Evolutionary conservation across 1,139 yeast genomes (phyloP).

Genomic region (Lodderomyces elongisporus): DNA sequence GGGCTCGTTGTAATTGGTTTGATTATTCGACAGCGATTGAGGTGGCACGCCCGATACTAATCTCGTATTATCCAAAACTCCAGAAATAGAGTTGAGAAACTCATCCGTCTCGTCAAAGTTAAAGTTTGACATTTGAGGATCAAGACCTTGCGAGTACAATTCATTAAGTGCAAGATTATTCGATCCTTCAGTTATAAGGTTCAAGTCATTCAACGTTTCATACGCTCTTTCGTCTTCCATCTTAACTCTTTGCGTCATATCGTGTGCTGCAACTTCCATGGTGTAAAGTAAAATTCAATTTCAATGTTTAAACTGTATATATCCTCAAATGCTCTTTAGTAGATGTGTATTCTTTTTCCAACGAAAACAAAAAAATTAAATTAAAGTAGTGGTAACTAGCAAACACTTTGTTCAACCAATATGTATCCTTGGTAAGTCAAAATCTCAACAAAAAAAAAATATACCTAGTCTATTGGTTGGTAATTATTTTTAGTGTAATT

Average conservation of each 20-base stretch:
- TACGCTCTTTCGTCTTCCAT: background rate
- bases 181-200: conserved; percentile 1
- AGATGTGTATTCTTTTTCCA: too few relatives aligned
- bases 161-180: conserved; percentile 1
- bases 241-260: background rate
- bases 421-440: too few relatives aligned
- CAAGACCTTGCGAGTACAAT: conserved; percentile 2
- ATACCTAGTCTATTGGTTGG: too few relatives aligned
- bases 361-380: too few relatives aligned
- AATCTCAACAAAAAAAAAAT: too few relatives aligned
- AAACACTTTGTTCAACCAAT: too few relatives aligned
- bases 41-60: background rate
- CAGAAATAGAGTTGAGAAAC: conserved; percentile 30
- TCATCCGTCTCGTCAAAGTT: conserved; percentile 35
- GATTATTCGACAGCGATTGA: background rate
- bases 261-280: background rate
- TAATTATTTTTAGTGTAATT: too few relatives aligned
- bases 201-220: conserved; percentile 1
- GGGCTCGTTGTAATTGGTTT: conserved; percentile 5
- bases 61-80: conserved; percentile 12
- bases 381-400: too few relatives aligned
- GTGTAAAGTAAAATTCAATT: too few relatives aligned
- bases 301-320: too few relatives aligned
- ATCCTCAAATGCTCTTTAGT: too few relatives aligned
- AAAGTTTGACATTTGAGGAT: conserved; percentile 10